phyloP scores from a whole-genome alignment of 352 stramenopile species.

The Nothophytophthora sp. region DNA sequence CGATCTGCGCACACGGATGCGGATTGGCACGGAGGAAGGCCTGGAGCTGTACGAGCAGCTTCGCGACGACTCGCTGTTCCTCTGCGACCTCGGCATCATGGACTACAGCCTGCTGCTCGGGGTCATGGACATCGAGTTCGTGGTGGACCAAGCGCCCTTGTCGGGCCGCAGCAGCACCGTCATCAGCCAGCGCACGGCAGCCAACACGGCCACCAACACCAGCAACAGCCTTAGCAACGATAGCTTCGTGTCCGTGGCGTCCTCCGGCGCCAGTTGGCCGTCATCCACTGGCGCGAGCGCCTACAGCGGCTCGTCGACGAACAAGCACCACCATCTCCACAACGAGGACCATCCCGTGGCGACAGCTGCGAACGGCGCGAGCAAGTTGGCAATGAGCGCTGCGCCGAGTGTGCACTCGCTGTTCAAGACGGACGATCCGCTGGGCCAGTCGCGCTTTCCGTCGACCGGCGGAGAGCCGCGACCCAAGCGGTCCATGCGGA shows the following conservation, averaged over 20 bases:
- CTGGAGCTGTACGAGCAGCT: slow-evolving; percentile 68
- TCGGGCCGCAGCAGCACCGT: slow-evolving; percentile 32
- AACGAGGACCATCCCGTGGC: slow-evolving; percentile 9
- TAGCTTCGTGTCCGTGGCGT: slow-evolving; percentile 43
- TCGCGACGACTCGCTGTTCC: slow-evolving; percentile 72
- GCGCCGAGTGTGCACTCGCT: slow-evolving; percentile 37
- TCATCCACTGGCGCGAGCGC: slow-evolving; percentile 19
- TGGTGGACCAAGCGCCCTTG: slow-evolving; percentile 63
- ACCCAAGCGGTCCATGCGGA: slow-evolving; percentile 55
- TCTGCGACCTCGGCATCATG: slow-evolving; percentile 86
- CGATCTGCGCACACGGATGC: slow-evolving; percentile 79
- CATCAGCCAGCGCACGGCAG: slow-evolving; percentile 19
- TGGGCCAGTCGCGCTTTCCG: slow-evolving; percentile 23
- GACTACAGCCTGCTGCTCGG: slow-evolving; percentile 91
- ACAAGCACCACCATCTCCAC: slow-evolving; percentile 14
- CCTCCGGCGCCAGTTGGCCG: slow-evolving; percentile 21
- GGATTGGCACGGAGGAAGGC: slow-evolving; percentile 60
- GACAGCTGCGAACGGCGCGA: not conserved
- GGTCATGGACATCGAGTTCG: slow-evolving; percentile 84
- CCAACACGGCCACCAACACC: slow-evolving; percentile 11
- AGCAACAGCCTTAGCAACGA: slow-evolving; percentile 30
- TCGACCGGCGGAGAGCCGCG: slow-evolving; percentile 18
- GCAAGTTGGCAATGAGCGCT: slow-evolving; percentile 10
- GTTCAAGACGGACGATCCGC: slow-evolving; percentile 15
- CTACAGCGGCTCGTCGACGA: slow-evolving; percentile 13